A percentile compares a stretch with the other conserved stretches of the same genome.
Evolutionary conservation across 2,329 filamentous ascomycete species (phyloP).

Genomic region (Trichoderma sp.): DNA sequence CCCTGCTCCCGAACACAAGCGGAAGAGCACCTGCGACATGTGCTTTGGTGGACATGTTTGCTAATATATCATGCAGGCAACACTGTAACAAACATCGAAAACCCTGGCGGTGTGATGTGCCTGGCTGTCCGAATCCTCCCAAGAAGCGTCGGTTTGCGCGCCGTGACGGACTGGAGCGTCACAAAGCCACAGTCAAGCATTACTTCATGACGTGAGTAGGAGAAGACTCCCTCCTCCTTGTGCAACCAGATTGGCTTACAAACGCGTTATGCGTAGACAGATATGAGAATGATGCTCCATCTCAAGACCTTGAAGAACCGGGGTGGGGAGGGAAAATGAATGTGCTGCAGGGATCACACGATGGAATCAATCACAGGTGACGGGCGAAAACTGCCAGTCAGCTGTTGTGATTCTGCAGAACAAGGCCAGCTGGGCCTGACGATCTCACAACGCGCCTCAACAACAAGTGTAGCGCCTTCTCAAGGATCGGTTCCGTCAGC

Average conservation of each 20-base stretch:
- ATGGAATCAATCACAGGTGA: neutral
- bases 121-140: slow-evolving; percentile 40
- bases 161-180: slow-evolving; percentile 41
- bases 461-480: neutral
- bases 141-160: slow-evolving; percentile 43
- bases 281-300: neutral
- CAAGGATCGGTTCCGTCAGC: neutral
- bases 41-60: slow-evolving; percentile 5
- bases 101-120: slow-evolving; percentile 39
- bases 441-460: neutral
- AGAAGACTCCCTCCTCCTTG: neutral
- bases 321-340: neutral
- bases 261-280: neutral
- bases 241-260: neutral
- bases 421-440: neutral
- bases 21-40: neutral
- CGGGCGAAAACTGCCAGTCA: neutral
- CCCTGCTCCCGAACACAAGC: neutral
- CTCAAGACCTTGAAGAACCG: neutral
- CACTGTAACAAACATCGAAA: slow-evolving; percentile 44
- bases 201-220: slow-evolving; percentile 29
- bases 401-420: neutral
- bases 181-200: slow-evolving; percentile 41
- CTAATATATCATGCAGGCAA: slow-evolving; percentile 31
- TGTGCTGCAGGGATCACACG: neutral